Conservation (phyloP, 306 rosid species). For the Lithocarpus polystachyus region DNA sequence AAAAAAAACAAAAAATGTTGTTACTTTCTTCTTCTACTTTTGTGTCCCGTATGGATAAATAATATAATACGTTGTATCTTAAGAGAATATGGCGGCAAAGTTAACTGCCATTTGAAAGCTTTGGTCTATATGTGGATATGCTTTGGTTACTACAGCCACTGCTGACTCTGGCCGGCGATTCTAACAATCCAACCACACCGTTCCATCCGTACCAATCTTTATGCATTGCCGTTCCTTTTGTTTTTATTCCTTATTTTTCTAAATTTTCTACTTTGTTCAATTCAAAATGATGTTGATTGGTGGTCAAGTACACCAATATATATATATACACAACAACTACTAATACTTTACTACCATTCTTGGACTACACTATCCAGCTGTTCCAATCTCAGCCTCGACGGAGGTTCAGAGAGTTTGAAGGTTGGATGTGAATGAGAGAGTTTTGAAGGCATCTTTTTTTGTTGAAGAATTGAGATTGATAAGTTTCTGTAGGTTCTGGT, state of each 20-base stretch:
- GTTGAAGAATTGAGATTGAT: conserved; percentile 10
- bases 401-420: background rate
- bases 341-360: conserved; percentile 4
- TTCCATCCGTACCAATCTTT: background rate
- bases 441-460: background rate
- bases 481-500: conserved; percentile 1
- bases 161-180: conserved; percentile 33
- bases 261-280: background rate
- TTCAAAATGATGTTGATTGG: conserved; percentile 15
- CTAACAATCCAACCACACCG: background rate
- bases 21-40: background rate
- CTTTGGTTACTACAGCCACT: conserved; percentile 4
- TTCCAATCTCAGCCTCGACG: background rate
- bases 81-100: conserved; percentile 13
- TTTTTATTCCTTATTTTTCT: conserved; percentile 25
- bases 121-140: background rate
- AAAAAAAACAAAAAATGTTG: background rate
- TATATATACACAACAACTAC: background rate
- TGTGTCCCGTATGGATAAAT: background rate
- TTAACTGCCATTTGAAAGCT: conserved; percentile 7
- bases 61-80: background rate
- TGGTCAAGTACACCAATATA: background rate
- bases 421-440: background rate
- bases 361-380: background rate
- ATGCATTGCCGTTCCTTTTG: background rate